These are phyloP conservation scores for Chrysoporthe cubensis DNA, from an alignment of 2,329 filamentous ascomycete genomes.

Conservation along the genomic window DNA sequence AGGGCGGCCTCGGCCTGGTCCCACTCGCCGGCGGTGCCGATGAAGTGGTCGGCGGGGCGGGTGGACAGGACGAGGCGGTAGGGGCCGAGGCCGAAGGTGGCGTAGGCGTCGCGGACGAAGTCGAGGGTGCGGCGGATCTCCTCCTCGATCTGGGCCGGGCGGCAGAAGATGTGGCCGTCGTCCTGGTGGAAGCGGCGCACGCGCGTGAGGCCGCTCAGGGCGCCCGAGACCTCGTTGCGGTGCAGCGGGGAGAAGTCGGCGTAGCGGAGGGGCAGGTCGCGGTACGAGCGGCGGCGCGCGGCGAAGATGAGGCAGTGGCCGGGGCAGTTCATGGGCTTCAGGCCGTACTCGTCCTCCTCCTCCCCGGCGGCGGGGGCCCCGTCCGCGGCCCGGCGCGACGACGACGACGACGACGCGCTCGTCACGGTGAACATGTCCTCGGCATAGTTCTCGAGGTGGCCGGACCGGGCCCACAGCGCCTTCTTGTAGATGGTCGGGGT, in stretches of 20 bases:
- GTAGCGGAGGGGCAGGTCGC: slow-evolving; percentile 80
- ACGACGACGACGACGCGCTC: slow-evolving; percentile 49
- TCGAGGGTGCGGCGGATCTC: slow-evolving; percentile 76
- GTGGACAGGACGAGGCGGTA: slow-evolving; percentile 82
- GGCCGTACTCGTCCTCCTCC: slow-evolving; percentile 73
- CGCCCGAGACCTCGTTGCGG: slow-evolving; percentile 82
- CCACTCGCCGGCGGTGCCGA: slow-evolving; percentile 73
- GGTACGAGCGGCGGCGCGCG: slow-evolving; percentile 73
- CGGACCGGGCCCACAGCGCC: slow-evolving; percentile 82
- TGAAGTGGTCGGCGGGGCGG: slow-evolving; percentile 74
- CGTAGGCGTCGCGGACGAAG: slow-evolving; percentile 75
- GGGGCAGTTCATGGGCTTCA: slow-evolving; percentile 94
- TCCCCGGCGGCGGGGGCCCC: slow-evolving; percentile 36
- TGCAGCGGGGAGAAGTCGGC: slow-evolving; percentile 89
- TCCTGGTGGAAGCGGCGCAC: slow-evolving; percentile 89
- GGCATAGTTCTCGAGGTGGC: slow-evolving; percentile 87
- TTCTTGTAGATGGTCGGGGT: slow-evolving; percentile 92
- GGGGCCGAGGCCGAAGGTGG: slow-evolving; percentile 69
- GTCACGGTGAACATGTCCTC: slow-evolving; percentile 90
- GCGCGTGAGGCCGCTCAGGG: slow-evolving; percentile 79
- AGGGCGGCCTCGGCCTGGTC: slow-evolving; percentile 70
- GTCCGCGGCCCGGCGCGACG: slow-evolving; percentile 16
- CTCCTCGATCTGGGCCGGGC: slow-evolving; percentile 71
- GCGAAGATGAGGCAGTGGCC: slow-evolving; percentile 86
- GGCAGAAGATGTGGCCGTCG: slow-evolving; percentile 89